Conservation (phyloP, 768 basidiomycete species). For the Tephrocybe sp. region DNA sequence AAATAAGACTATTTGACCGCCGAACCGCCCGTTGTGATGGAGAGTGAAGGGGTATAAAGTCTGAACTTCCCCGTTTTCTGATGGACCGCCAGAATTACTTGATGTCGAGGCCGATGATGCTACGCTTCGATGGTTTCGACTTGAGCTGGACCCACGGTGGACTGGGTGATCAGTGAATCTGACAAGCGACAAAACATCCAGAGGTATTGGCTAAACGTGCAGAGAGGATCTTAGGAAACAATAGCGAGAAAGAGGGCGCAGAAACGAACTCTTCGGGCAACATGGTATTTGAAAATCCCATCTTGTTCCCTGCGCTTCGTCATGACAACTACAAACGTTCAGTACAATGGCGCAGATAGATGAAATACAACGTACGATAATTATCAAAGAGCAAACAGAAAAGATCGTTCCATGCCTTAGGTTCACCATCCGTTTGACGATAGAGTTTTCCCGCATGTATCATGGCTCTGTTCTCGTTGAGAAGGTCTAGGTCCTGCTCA, state of each 20-base stretch:
- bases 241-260: not conserved
- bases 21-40: conserved; percentile 82
- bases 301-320: conserved; percentile 77
- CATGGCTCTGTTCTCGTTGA: conserved; percentile 80
- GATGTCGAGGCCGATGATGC: conserved; percentile 16
- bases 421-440: conserved; percentile 79
- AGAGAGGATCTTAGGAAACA: not conserved
- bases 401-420: conserved; percentile 81
- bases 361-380: conserved; percentile 58
- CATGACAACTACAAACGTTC: conserved; percentile 64
- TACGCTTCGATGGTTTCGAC: conserved; percentile 51
- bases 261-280: conserved; percentile 68
- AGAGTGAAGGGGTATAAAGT: conserved; percentile 84
- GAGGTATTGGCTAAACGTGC: conserved; percentile 75
- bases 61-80: conserved; percentile 60
- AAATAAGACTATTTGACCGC: conserved; percentile 81
- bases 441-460: conserved; percentile 81
- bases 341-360: not conserved
- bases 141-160: conserved; percentile 63
- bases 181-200: conserved; percentile 82
- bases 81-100: conserved; percentile 18
- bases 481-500: conserved; percentile 77
- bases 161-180: conserved; percentile 77
- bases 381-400: conserved; percentile 93
- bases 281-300: conserved; percentile 70